Evolutionary conservation across 2,329 filamentous ascomycete genomes (phyloP), one percentile per base, ranked within the genome.

Genomic region (Pseudogymnoascus sp.): DNA sequence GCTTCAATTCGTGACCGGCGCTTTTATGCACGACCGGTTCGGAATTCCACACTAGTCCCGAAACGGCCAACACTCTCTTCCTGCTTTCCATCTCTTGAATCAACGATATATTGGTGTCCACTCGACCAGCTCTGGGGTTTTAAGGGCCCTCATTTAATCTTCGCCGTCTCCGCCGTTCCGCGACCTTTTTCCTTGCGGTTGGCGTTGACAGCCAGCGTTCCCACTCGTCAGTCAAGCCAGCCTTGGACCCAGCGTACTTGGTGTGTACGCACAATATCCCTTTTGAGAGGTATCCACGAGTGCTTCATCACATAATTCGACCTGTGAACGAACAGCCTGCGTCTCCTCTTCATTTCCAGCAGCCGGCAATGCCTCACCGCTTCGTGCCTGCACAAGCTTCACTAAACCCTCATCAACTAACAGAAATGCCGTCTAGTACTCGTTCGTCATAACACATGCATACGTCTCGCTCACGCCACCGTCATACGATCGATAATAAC

Each of bases 31-130:
- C 34, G 34, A 18, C 34, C 34, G 34, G 15, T 37, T 37, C 2
- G 91, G 90, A 73, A 37, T 37, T 15, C 34, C 34, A 37, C 13
- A n/a, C 34, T 37, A 37, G 34, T 37, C 34, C 34, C n/a, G n/a
- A 37, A 37, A 37, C 34, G n/a, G 18, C 34, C 34, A 37, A 37
- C 13, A n/a, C n/a, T n/a, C n/a, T 15, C 34, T 15, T 15, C 34
- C 13, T 37, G 13, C 34, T 18, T 37, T 37, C 13, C 34, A 37
- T 37, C 33, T 34, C 34, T 37, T 37, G 13, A 37, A 37, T 37
- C 6, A 15, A 2, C 13, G 5, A 37, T 37, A 34, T 34, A 13
- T 34, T 34, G 33, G 33, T 34, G 33, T 34, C 33, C 10, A 34
- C 33, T 12, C 33, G 33, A 34, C 33, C 33, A 34, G 33, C 33